A percentile compares a stretch with the other conserved stretches of the same genome.
Evolutionary conservation across 768 basidiomycete species (phyloP).

Genomic region (Kwoniella europaea): DNA sequence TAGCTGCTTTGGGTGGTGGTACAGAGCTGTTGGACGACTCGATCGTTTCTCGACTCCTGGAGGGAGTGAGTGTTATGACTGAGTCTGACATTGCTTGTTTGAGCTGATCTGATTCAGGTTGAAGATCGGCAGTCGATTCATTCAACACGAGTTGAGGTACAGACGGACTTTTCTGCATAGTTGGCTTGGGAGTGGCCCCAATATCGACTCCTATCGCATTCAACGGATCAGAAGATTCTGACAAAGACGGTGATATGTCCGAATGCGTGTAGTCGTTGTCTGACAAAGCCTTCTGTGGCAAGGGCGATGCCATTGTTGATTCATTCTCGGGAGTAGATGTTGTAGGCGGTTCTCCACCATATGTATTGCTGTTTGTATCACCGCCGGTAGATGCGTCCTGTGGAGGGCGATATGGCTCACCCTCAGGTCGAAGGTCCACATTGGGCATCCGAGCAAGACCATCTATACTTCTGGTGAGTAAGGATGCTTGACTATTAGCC

Average conservation of each 20-base stretch:
- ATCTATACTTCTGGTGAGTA: conserved; percentile 27
- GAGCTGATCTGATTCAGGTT: conserved; percentile 30
- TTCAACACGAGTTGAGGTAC: conserved; percentile 38
- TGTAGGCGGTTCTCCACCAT: conserved; percentile 3
- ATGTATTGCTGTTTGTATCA: neutral
- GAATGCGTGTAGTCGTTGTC: neutral
- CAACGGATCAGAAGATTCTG: conserved; percentile 26
- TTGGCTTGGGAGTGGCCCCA: conserved; percentile 19
- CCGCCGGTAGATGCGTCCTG: neutral
- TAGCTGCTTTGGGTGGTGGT: conserved; percentile 14
- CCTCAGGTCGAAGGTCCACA: conserved; percentile 72
- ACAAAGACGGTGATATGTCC: conserved; percentile 2
- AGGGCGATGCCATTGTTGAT: neutral
- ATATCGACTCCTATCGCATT: conserved; percentile 17
- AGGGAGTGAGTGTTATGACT: conserved; percentile 37
- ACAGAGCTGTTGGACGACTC: conserved; percentile 3
- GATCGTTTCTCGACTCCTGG: conserved; percentile 8
- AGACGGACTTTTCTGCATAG: neutral
- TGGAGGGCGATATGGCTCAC: conserved; percentile 46
- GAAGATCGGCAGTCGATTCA: conserved; percentile 7
- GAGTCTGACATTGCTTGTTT: conserved; percentile 55
- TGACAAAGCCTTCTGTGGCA: neutral
- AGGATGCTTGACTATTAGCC: neutral
- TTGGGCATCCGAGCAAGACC: conserved; percentile 65
- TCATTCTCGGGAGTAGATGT: conserved; percentile 12